Conservation (phyloP, 139 green algal genomes). For the Dunaliella sp. region DNA sequence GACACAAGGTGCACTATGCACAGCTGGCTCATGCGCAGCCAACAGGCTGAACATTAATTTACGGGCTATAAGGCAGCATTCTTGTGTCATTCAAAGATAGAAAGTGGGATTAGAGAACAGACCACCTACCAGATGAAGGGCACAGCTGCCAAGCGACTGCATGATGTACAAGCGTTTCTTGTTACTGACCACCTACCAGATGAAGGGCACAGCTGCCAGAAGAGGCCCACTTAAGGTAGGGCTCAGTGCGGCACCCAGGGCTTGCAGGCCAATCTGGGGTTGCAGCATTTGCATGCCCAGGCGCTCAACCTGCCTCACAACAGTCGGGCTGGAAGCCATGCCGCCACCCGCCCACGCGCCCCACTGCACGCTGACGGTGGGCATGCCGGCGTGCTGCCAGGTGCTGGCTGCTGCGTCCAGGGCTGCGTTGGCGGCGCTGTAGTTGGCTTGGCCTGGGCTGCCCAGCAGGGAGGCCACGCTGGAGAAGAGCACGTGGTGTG, state of each 20-base stretch:
- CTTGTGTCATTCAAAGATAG: neutral
- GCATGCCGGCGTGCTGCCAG: slow-evolving; percentile 32
- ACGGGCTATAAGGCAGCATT: neutral
- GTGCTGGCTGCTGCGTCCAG: slow-evolving; percentile 51
- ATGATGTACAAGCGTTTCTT: no score
- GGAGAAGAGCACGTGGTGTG: slow-evolving; percentile 62
- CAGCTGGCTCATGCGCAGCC: no score
- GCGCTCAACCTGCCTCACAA: slow-evolving; percentile 33
- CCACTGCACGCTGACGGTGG: slow-evolving; percentile 70
- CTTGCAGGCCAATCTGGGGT: slow-evolving; percentile 36
- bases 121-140: slow-evolving; percentile 34
- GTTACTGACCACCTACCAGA: slow-evolving; percentile 11
- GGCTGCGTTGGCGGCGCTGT: slow-evolving; percentile 70
- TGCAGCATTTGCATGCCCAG: slow-evolving; percentile 56
- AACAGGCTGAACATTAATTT: neutral
- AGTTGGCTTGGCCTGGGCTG: slow-evolving; percentile 74
- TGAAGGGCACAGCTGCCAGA: slow-evolving; percentile 45
- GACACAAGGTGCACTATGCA: no score
- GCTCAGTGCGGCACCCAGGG: slow-evolving; percentile 27
- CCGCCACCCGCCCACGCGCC: slow-evolving; percentile 71
- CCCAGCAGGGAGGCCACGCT: slow-evolving; percentile 74
- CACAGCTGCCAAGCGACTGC: neutral
- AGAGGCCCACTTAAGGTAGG: neutral
- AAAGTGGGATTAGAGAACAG: no score
- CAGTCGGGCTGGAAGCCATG: slow-evolving; percentile 34